Evolutionary conservation across 2,329 filamentous ascomycete species (phyloP), one percentile per base, ranked within the genome.

Genomic region (Diplodia scrobiculata): DNA sequence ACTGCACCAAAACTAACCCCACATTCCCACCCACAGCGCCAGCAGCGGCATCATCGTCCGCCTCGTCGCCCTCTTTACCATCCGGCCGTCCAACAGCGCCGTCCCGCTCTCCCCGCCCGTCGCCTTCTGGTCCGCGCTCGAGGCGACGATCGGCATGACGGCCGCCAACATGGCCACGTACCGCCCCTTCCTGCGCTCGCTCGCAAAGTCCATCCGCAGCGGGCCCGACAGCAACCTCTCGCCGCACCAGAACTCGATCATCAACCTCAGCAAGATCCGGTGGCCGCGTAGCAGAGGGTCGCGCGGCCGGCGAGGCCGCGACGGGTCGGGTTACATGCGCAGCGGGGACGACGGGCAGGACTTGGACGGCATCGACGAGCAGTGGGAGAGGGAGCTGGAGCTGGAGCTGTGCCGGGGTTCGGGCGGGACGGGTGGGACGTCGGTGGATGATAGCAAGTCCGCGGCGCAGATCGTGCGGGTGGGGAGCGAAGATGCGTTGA

Each of bases 91-190:
- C 27, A 65, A 48, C 34, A 45, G 50, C 27, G 63, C 63, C 38
- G 63, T 65, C 14, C 63, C 63, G 3, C 63, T 65, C 52, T 54
- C 63, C 19, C 63, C 63, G 25, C 36, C 63, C 21, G 63, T 65
- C 14, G 63, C 63, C 17, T 65, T 54, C 50, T 65, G 63, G 63
- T 55, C 51, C 17, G 51, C 36, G 9, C 63, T 65, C 38, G 63
- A 65, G 19, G 50, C 27, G 17, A 36, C 34, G 13, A 29, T 65
- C 38, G 63, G 50, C 51, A 65, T 65, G 50, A 21, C 36, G 17
- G 63, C 63, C n/a, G 63, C 63, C 32, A 65, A 65, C 38, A 11
- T 55, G 5, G 63, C 63, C 27, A 65, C 63, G 2, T 65, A 65
- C 63, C 63, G 63, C 3, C 63, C 63, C 3, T 52, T 65, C 32